phyloP scores from a whole-genome alignment of 129 eudicot species.

The Tagetes erecta region DNA sequence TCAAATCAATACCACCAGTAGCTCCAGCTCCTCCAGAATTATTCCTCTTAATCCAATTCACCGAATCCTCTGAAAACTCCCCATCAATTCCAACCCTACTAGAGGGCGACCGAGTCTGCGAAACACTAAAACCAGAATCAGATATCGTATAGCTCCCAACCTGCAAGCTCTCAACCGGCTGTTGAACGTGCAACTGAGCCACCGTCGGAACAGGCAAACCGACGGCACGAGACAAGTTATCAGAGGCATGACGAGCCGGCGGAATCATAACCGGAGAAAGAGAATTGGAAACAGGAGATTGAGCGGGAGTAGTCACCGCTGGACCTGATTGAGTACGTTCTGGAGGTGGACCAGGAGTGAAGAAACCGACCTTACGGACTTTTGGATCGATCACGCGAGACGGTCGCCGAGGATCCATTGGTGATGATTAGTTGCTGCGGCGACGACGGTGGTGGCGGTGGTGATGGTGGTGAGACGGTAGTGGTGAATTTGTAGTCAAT shows the following conservation, averaged over 20 bases:
- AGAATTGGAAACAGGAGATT: constrained; percentile 49
- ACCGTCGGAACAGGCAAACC: constrained; percentile 39
- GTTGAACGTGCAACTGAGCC: constrained; percentile 27
- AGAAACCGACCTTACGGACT: constrained; percentile 89
- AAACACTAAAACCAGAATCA: constrained; percentile 41
- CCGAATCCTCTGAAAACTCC: constrained; percentile 65
- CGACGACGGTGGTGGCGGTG: constrained; percentile 16
- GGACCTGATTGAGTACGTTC: constrained; percentile 52
- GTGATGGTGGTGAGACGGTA: not conserved
- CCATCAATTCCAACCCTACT: constrained; percentile 37
- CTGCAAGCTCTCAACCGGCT: constrained; percentile 42
- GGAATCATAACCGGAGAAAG: constrained; percentile 89
- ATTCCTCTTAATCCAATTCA: constrained; percentile 38
- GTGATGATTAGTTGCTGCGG: not conserved
- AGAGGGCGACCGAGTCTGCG: constrained; percentile 41
- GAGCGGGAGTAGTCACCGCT: constrained; percentile 11
- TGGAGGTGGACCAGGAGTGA: constrained; percentile 55
- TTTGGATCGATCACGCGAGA: constrained; percentile 78
- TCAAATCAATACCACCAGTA: constrained; percentile 35
- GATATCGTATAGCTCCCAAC: constrained; percentile 58
- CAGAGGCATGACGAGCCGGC: constrained; percentile 65
- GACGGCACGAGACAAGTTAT: constrained; percentile 45
- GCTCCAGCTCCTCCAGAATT: constrained; percentile 46
- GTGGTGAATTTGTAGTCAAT: constrained; percentile 2
- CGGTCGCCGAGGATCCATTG: constrained; percentile 81